Base-by-base conservation (phyloP, 2,329 filamentous ascomycete species). In the Xylaria sp. region DNA sequence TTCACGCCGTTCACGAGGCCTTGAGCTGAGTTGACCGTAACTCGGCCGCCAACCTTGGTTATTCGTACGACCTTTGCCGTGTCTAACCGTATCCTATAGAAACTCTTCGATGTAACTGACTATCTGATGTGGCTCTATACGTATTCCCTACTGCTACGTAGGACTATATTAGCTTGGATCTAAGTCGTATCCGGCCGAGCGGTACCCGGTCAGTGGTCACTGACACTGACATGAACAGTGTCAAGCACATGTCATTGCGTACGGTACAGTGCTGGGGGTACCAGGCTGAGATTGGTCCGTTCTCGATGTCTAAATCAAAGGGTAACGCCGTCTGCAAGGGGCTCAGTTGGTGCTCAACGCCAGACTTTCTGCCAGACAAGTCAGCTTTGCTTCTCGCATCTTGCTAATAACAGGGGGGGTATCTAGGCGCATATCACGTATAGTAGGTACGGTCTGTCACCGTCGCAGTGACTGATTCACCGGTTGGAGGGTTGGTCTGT, bases 101-200 rank as follows among this genome's bases (percentile, higher is more conserved):
- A n/a, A n/a, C n/a, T n/a, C n/a, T n/a, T n/a, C n/a, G n/a, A n/a
- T n/a, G n/a, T n/a, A n/a, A n/a, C n/a, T n/a, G n/a, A n/a, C n/a
- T n/a, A n/a, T n/a, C n/a, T n/a, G n/a, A n/a, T n/a, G n/a, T n/a
- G n/a, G n/a, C n/a, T n/a, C n/a, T n/a, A n/a, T n/a, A n/a, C n/a
- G n/a, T n/a, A n/a, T n/a, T n/a, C n/a, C n/a, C n/a, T n/a, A n/a
- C n/a, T n/a, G n/a, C n/a, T n/a, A n/a, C n/a, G n/a, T n/a, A n/a
- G n/a, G 29, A 25, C 54, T 41, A 58, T n/a, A 33, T 49, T 23
- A 46, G 29, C 29, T 27, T 11, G n/a, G 13, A 17, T 23, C 37
- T 10, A 21, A 44, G 38, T 38, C 46, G 46, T 19, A 60, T 55
- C 52, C 58, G 38, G 31, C 53, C 25, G 46, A 44, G 37, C 27